Evolutionary conservation across 371 early-diverging fungal species (phyloP).

Genomic region (Actinomucor elegans): DNA sequence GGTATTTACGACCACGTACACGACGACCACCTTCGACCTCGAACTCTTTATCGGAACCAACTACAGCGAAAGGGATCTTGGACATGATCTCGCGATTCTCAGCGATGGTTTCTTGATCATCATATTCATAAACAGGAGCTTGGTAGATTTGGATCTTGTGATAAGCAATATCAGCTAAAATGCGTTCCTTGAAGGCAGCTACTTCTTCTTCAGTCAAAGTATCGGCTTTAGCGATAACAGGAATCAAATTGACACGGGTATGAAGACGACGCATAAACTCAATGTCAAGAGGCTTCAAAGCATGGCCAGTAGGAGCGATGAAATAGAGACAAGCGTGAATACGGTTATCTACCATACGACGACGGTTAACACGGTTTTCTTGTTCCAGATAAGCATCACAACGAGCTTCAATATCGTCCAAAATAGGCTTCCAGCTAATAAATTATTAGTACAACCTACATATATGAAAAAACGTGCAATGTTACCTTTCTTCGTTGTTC

Average conservation of each 20-base stretch:
- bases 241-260: slow-evolving; percentile 95
- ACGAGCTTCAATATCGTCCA: slow-evolving; percentile 94
- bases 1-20: slow-evolving; percentile 93
- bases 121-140: slow-evolving; percentile 88
- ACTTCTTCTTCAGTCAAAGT: slow-evolving; percentile 97
- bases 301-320: slow-evolving; percentile 94
- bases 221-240: slow-evolving; percentile 98
- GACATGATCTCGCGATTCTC: slow-evolving; percentile 94
- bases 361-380: slow-evolving; percentile 88
- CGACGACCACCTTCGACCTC: slow-evolving; percentile 80
- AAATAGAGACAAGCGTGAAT: slow-evolving; percentile 99
- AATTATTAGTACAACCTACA: no score
- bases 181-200: slow-evolving; percentile 87
- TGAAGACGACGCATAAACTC: slow-evolving; percentile 95
- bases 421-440: slow-evolving; percentile 89
- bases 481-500: slow-evolving; percentile 90
- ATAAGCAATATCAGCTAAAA: slow-evolving; percentile 89
- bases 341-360: slow-evolving; percentile 86
- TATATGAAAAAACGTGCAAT: no score
- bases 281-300: slow-evolving; percentile 91
- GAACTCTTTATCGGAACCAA: slow-evolving; percentile 92
- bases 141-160: slow-evolving; percentile 95
- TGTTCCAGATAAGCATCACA: slow-evolving; percentile 95
- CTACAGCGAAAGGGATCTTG: slow-evolving; percentile 96
- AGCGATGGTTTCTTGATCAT: slow-evolving; percentile 91